A percentile compares a stretch with the other conserved stretches of the same genome.
Evolutionary conservation across 306 rosid genomes (phyloP).

Genomic region (Vigna unguiculata): DNA sequence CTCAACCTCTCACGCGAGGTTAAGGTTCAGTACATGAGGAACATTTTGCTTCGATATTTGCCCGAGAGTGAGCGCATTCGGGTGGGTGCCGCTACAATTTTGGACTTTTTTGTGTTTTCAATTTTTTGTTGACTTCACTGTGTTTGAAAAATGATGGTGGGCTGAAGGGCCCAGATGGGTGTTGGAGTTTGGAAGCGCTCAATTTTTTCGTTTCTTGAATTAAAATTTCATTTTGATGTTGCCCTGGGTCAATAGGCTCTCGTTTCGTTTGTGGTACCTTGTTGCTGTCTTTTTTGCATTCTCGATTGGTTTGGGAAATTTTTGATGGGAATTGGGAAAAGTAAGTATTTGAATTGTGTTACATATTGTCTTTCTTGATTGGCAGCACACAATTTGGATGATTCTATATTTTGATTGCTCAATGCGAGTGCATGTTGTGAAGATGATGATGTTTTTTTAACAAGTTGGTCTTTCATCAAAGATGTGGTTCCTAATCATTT

Average conservation of each 20-base stretch:
- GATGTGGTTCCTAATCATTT: constrained; percentile 3
- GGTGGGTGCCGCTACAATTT: constrained; percentile 44
- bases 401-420: background rate
- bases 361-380: background rate
- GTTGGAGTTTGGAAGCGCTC: background rate
- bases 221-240: constrained; percentile 36
- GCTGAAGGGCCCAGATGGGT: background rate
- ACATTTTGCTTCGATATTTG: constrained; percentile 71
- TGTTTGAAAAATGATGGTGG: constrained; percentile 14
- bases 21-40: constrained; percentile 78
- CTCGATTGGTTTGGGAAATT: constrained; percentile 1
- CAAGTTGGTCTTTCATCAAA: background rate
- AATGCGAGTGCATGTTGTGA: background rate
- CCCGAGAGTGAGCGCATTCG: constrained; percentile 78
- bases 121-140: background rate
- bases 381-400: background rate
- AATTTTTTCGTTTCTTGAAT: background rate
- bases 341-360: background rate
- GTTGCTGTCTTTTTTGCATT: constrained; percentile 11
- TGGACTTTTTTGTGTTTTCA: background rate
- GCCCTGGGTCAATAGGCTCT: constrained; percentile 5
- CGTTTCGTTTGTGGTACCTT: background rate
- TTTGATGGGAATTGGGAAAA: constrained; percentile 24
- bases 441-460: background rate
- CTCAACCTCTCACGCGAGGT: constrained; percentile 66